Evolutionary conservation across 805 yeast species (phyloP).

Genomic region (Lipomyces mesembrius): DNA sequence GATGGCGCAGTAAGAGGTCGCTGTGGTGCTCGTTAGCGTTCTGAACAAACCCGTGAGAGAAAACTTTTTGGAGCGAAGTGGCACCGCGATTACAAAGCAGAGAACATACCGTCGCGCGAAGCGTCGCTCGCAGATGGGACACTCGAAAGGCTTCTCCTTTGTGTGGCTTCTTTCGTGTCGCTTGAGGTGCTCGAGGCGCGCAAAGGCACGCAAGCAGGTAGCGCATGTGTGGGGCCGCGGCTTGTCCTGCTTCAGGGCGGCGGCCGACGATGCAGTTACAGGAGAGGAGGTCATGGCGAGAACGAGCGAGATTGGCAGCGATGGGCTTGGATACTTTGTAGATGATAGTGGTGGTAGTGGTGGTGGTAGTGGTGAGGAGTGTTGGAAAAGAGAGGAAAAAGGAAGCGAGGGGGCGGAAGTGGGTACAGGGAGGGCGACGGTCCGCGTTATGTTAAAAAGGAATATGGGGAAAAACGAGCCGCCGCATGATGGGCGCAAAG

Average conservation of each 20-base stretch:
- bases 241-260: conserved; percentile 69
- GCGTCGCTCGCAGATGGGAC: conserved; percentile 95
- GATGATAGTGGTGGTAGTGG: background rate
- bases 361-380: conserved; percentile 3
- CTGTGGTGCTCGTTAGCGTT: conserved; percentile 14
- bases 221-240: conserved; percentile 92
- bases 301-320: conserved; percentile 5
- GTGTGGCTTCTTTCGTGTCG: conserved; percentile 95
- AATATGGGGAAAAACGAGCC: background rate
- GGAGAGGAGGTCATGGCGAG: conserved; percentile 8
- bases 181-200: conserved; percentile 89
- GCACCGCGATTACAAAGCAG: conserved; percentile 48
- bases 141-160: conserved; percentile 92
- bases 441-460: background rate
- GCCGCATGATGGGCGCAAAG: background rate
- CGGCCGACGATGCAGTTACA: conserved; percentile 14
- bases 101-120: conserved; percentile 75
- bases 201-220: conserved; percentile 93
- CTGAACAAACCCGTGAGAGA: background rate
- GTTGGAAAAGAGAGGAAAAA: background rate
- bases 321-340: too few relatives aligned
- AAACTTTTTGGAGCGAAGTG: conserved; percentile 46
- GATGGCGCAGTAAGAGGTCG: conserved; percentile 75
- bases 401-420: conserved; percentile 1
- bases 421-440: background rate